phyloP scores from a whole-genome alignment of 2,329 filamentous ascomycete species.

The Penicillium sp. region DNA sequence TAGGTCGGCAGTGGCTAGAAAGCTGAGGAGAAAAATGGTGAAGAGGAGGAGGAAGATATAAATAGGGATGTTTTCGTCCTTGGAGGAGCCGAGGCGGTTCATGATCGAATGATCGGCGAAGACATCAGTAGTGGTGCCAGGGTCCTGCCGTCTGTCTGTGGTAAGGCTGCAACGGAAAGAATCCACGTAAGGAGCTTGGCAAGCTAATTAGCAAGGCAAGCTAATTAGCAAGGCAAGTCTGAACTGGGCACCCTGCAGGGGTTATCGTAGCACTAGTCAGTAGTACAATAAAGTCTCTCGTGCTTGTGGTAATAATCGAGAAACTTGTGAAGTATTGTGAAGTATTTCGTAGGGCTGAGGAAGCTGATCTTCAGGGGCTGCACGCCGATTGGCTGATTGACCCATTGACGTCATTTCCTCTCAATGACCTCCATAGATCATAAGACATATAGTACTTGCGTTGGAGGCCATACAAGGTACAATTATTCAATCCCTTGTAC shows the following conservation, averaged over 20 bases:
- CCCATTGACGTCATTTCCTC: constrained; percentile 18
- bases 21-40: constrained; percentile 35
- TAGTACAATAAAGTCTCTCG: neutral
- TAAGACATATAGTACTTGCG: neutral
- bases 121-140: constrained; percentile 12
- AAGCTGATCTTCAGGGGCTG: neutral
- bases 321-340: too few species aligned
- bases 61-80: constrained; percentile 36
- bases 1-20: constrained; percentile 30
- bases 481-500: neutral
- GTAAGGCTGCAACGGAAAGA: neutral
- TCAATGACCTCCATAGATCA: too few species aligned
- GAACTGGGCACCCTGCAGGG: neutral
- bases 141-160: constrained; percentile 28
- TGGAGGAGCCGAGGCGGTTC: constrained; percentile 33
- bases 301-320: neutral
- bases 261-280: neutral
- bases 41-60: constrained; percentile 39
- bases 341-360: constrained; percentile 25
- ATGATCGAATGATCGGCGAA: constrained; percentile 28
- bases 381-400: constrained; percentile 1
- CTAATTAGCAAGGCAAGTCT: neutral
- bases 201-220: neutral
- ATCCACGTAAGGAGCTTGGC: constrained; percentile 4
- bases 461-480: constrained; percentile 1